These are phyloP conservation scores for Debaryomycetaceae sp. DNA, from an alignment of 1,139 yeast genomes.

Conservation along the genomic window DNA sequence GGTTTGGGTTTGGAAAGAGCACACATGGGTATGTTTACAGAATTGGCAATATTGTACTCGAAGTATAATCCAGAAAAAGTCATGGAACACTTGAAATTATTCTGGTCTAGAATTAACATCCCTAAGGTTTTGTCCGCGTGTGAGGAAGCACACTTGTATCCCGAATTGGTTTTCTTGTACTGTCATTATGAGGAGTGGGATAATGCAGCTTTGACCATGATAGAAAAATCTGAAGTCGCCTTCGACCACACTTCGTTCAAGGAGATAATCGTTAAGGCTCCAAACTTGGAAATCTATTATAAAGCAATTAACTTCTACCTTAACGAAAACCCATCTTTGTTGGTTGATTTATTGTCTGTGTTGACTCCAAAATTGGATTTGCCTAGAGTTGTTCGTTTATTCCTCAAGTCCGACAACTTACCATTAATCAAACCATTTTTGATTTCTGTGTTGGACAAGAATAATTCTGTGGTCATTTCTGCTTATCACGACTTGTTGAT, in stretches of 20 bases:
- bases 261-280: slow-evolving; percentile 91
- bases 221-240: slow-evolving; percentile 89
- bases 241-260: slow-evolving; percentile 93
- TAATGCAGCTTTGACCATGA: slow-evolving; percentile 97
- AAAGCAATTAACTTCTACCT: slow-evolving; percentile 94
- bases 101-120: slow-evolving; percentile 97
- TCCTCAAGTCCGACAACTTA: slow-evolving; percentile 91
- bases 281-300: slow-evolving; percentile 94
- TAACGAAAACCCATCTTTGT: slow-evolving; percentile 85
- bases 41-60: slow-evolving; percentile 84
- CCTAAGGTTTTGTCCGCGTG: slow-evolving; percentile 96
- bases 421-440: slow-evolving; percentile 95
- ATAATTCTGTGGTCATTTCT: slow-evolving; percentile 84
- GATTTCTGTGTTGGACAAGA: slow-evolving; percentile 86
- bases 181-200: slow-evolving; percentile 99
- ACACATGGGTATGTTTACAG: slow-evolving; percentile 99
- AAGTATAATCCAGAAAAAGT: slow-evolving; percentile 89
- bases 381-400: slow-evolving; percentile 92
- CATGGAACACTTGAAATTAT: slow-evolving; percentile 93
- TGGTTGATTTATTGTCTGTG: slow-evolving; percentile 81
- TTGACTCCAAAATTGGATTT: slow-evolving; percentile 91
- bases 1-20: slow-evolving; percentile 97
- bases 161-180: slow-evolving; percentile 91
- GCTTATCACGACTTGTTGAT: slow-evolving; percentile 94
- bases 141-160: slow-evolving; percentile 93